Conservation (phyloP, 441 rosid species). For the Pelargonium cotyledonis region DNA sequence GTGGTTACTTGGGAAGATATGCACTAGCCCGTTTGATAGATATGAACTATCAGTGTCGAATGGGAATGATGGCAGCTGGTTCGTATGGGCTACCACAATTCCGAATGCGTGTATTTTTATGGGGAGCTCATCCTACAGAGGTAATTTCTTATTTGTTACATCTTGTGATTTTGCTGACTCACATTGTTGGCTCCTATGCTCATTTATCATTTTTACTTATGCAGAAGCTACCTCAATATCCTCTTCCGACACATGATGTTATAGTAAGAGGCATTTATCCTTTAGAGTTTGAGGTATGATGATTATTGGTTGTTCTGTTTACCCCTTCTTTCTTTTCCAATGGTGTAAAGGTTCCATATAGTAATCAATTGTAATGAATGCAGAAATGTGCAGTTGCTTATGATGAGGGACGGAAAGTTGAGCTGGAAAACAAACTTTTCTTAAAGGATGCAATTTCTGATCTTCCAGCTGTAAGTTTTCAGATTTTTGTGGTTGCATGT, state of each 20-base stretch:
- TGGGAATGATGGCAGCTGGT: constrained; percentile 86
- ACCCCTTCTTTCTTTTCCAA: background rate
- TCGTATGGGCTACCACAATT: constrained; percentile 89
- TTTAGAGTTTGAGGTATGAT: constrained; percentile 50
- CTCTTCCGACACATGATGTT: constrained; percentile 78
- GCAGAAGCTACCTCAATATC: constrained; percentile 64
- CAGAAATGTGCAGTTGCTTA: constrained; percentile 41
- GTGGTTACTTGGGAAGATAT: constrained; percentile 58
- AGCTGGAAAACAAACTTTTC: constrained; percentile 38
- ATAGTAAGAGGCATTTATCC: constrained; percentile 51
- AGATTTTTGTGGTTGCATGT: background rate
- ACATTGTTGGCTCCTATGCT: constrained; percentile 1
- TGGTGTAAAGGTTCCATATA: background rate
- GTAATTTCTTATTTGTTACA: constrained; percentile 19
- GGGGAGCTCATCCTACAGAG: constrained; percentile 63
- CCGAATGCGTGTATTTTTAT: constrained; percentile 62
- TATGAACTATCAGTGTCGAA: constrained; percentile 60
- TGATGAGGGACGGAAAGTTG: constrained; percentile 30
- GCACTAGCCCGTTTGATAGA: constrained; percentile 53
- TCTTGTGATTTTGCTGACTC: background rate
- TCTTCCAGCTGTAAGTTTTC: constrained; percentile 47
- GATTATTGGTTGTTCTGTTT: background rate
- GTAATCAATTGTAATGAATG: constrained; percentile 11
- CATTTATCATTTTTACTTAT: constrained; percentile 5
- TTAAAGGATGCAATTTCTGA: constrained; percentile 57